These are phyloP conservation scores for Collybiopsis confluens DNA, from an alignment of 768 basidiomycete genomes.

Conservation along the genomic window DNA sequence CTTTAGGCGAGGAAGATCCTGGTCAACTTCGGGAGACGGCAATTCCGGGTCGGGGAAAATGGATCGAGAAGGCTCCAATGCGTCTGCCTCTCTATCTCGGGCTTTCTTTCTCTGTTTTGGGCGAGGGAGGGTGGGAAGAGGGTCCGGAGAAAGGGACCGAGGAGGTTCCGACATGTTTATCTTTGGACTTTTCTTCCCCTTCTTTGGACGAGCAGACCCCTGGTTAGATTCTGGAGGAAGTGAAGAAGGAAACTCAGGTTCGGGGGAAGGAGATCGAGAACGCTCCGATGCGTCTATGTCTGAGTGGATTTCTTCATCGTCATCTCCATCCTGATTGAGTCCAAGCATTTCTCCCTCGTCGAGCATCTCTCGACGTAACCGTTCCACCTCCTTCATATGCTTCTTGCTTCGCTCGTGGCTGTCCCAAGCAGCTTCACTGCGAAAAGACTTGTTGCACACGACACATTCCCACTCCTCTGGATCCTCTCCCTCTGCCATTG, in stretches of 20 bases:
- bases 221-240: too few species aligned
- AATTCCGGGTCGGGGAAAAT: background rate
- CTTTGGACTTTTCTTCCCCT: too few species aligned
- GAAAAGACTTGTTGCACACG: conserved; percentile 86
- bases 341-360: conserved; percentile 67
- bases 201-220: too few species aligned
- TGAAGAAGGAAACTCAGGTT: background rate
- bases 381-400: conserved; percentile 84
- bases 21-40: conserved; percentile 9
- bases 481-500: conserved; percentile 63
- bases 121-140: too few species aligned
- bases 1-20: background rate
- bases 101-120: too few species aligned
- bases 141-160: too few species aligned
- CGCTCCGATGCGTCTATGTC: background rate
- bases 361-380: conserved; percentile 71
- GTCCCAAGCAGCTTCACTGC: conserved; percentile 90
- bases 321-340: conserved; percentile 31
- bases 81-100: background rate
- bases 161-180: too few species aligned
- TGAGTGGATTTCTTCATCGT: conserved; percentile 16
- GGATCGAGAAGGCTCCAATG: background rate
- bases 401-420: conserved; percentile 96
- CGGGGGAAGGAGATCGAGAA: conserved; percentile 2
- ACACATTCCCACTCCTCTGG: conserved; percentile 91